phyloP scores from a whole-genome alignment of 2,329 filamentous ascomycete genomes.

The Neofusicoccum laricinum region DNA sequence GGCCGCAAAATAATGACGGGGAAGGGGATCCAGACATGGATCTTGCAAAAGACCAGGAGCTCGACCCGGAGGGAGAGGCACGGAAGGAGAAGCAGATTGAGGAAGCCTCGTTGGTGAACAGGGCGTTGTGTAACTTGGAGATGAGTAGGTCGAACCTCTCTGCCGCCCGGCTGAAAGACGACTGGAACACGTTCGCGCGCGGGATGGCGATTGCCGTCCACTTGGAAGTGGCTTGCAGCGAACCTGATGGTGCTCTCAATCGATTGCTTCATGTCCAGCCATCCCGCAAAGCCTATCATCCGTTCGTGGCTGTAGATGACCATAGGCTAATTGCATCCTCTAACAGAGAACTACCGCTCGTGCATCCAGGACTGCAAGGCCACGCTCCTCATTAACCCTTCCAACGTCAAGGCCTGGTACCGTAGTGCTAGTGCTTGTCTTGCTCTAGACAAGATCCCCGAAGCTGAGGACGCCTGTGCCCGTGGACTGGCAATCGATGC shows the following conservation, averaged over 20 bases:
- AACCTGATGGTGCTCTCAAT: neutral
- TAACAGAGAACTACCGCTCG: conserved; percentile 74
- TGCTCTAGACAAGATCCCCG: conserved; percentile 70
- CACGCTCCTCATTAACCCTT: conserved; percentile 73
- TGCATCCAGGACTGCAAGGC: conserved; percentile 82
- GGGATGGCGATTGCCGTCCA: neutral
- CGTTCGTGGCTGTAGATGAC: neutral
- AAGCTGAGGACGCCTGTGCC: conserved; percentile 76
- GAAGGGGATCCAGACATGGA: conserved; percentile 46
- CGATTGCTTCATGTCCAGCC: neutral
- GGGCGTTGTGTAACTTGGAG: conserved; percentile 85
- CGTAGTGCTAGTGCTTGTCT: conserved; percentile 76
- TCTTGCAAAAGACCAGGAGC: conserved; percentile 44
- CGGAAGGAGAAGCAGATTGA: conserved; percentile 62
- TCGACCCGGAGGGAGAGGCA: conserved; percentile 58
- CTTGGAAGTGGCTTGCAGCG: neutral
- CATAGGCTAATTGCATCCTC: neutral
- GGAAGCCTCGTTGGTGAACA: conserved; percentile 79
- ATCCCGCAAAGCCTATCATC: neutral
- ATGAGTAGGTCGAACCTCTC: conserved; percentile 54
- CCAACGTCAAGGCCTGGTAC: conserved; percentile 88
- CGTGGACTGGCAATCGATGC: conserved; percentile 72
- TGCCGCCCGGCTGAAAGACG: neutral
- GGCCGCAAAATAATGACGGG: conserved; percentile 46
- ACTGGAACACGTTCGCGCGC: neutral